A percentile compares a stretch with the other conserved stretches of the same genome.
Conservation (phyloP, 2,329 filamentous ascomycete species). For the Sphaerulina vaccinii region DNA sequence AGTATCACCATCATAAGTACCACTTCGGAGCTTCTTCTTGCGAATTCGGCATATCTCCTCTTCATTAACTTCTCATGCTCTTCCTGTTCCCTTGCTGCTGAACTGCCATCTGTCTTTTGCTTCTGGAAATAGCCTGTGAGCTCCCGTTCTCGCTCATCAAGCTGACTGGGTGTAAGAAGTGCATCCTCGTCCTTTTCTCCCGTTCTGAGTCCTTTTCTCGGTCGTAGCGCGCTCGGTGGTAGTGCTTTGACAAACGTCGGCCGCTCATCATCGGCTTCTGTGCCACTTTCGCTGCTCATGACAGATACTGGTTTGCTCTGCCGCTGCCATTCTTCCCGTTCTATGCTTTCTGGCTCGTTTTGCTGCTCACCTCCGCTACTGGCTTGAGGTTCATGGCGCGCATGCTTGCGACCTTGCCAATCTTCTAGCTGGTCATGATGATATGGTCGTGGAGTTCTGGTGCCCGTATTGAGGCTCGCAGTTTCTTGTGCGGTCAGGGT, state of each 20-base stretch:
- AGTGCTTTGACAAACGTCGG: conserved; percentile 71
- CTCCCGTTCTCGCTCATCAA: conserved; percentile 47
- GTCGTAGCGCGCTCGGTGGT: conserved; percentile 70
- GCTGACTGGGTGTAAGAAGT: conserved; percentile 48
- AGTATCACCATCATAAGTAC: conserved; percentile 55
- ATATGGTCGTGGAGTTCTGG: conserved; percentile 35
- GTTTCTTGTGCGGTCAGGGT: conserved; percentile 20
- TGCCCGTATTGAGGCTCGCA: conserved; percentile 19
- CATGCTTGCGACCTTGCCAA: conserved; percentile 14
- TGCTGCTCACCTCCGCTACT: not conserved
- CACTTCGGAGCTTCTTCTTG: conserved; percentile 60
- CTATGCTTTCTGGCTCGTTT: not conserved
- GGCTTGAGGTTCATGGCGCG: not conserved
- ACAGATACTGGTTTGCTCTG: conserved; percentile 43
- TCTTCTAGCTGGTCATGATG: conserved; percentile 28
- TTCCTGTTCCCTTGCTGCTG: conserved; percentile 43
- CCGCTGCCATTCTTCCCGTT: conserved; percentile 17
- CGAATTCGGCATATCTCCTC: conserved; percentile 86
- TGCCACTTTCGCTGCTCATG: conserved; percentile 81
- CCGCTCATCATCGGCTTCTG: conserved; percentile 92
- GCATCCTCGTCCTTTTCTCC: conserved; percentile 42
- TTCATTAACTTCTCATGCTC: conserved; percentile 66
- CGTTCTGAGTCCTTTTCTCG: conserved; percentile 75
- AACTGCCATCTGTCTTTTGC: conserved; percentile 31
- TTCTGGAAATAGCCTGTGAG: conserved; percentile 40